Evolutionary conservation across 805 yeast genomes (phyloP).

Genomic region (Kuraishia hungarica): DNA sequence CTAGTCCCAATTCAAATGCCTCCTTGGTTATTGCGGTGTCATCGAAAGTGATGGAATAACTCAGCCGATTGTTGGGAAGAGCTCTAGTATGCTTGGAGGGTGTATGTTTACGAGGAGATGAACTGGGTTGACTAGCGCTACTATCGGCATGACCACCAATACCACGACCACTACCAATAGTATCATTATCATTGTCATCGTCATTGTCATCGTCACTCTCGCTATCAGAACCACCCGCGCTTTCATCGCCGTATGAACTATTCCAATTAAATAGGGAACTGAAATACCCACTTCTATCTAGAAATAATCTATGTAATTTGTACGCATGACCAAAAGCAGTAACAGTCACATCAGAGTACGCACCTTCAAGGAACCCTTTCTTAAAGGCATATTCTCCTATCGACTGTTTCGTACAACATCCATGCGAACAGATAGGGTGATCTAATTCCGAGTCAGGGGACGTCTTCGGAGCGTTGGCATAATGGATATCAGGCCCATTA

Average conservation of each 20-base stretch:
- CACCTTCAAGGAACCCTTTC: conserved; percentile 34
- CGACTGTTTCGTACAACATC: conserved; percentile 16
- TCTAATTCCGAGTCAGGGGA: neutral
- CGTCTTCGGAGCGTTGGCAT: too few relatives aligned
- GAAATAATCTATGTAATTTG: conserved; percentile 34
- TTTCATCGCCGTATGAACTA: neutral
- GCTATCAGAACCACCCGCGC: conserved; percentile 3
- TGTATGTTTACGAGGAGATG: neutral
- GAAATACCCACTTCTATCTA: conserved; percentile 40
- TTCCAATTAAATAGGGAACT: conserved; percentile 38
- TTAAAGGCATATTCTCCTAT: conserved; percentile 23
- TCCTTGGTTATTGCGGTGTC: conserved; percentile 32
- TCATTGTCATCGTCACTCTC: conserved; percentile 2
- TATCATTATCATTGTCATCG: neutral
- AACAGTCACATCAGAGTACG: conserved; percentile 38
- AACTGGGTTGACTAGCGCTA: too few relatives aligned
- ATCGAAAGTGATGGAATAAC: conserved; percentile 26
- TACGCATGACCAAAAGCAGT: conserved; percentile 37
- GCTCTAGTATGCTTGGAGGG: neutral
- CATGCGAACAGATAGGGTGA: conserved; percentile 14
- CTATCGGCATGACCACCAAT: too few relatives aligned
- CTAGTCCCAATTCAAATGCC: conserved; percentile 40
- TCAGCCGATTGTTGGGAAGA: conserved; percentile 2
- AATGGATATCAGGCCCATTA: neutral
- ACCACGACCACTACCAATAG: too few relatives aligned